phyloP scores from a whole-genome alignment of 805 yeast genomes.

The Saccharomycopsis babjevae region DNA sequence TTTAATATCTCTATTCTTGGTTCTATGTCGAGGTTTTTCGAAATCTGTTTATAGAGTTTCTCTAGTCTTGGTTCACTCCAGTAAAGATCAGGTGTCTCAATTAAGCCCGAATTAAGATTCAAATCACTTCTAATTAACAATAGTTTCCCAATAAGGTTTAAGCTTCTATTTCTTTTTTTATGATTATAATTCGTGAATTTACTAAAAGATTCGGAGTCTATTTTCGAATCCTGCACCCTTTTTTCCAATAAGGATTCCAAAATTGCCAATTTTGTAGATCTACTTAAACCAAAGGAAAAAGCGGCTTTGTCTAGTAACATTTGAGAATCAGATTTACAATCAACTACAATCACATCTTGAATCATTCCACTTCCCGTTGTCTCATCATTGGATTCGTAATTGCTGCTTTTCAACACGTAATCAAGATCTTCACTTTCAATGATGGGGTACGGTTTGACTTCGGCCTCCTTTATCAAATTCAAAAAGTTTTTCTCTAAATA shows the following conservation, averaged over 20 bases:
- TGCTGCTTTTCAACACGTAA: constrained; percentile 38
- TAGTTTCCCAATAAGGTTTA: constrained; percentile 62
- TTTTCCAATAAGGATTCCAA: constrained; percentile 64
- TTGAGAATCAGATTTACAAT: constrained; percentile 36
- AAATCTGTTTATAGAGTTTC: constrained; percentile 58
- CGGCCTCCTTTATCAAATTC: constrained; percentile 43
- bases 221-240: constrained; percentile 52
- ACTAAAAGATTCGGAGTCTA: constrained; percentile 56
- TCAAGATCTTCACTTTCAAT: constrained; percentile 85
- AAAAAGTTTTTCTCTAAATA: constrained; percentile 36
- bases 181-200: constrained; percentile 35
- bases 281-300: constrained; percentile 75
- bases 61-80: constrained; percentile 90
- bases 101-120: constrained; percentile 76
- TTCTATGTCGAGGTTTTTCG: constrained; percentile 61
- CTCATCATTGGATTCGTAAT: not conserved
- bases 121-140: constrained; percentile 71
- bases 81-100: constrained; percentile 75
- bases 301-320: constrained; percentile 72
- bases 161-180: constrained; percentile 20
- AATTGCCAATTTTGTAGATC: constrained; percentile 79
- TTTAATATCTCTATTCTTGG: constrained; percentile 74
- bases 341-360: constrained; percentile 65
- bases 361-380: constrained; percentile 26
- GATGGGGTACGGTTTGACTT: constrained; percentile 34